Percentiles rank a stretch among this genome's conserved stretches.
Evolutionary conservation across 805 yeast species (phyloP).

Genomic region (Myxozyma neotropica): DNA sequence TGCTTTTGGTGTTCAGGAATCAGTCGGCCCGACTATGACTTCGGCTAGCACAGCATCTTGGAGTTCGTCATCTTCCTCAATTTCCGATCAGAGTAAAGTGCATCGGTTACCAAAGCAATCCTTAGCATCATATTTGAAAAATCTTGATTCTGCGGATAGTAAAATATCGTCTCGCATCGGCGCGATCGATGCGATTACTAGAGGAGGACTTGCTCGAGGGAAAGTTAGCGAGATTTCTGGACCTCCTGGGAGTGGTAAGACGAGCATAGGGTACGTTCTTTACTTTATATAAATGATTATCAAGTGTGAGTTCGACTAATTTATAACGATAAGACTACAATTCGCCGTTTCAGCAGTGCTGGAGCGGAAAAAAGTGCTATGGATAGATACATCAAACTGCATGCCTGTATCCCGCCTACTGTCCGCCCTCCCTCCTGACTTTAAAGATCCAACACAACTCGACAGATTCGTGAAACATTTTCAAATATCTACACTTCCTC

Average conservation of each 20-base stretch:
- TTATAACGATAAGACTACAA: constrained; percentile 11
- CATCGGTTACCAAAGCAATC: constrained; percentile 21
- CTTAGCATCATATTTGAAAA: constrained; percentile 3
- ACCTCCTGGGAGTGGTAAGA: constrained; percentile 33
- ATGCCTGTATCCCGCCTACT: constrained; percentile 10
- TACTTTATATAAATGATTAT: neutral
- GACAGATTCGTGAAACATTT: constrained; percentile 11
- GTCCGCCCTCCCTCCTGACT: neutral
- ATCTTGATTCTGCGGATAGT: constrained; percentile 9
- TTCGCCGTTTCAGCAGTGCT: constrained; percentile 15
- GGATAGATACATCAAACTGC: constrained; percentile 27
- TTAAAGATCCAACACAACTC: neutral
- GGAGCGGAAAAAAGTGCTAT: constrained; percentile 15
- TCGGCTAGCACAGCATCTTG: too few relatives aligned
- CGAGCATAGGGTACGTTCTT: constrained; percentile 26
- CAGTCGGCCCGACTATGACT: too few relatives aligned
- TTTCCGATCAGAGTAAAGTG: neutral
- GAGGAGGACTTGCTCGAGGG: constrained; percentile 29
- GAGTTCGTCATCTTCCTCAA: too few relatives aligned
- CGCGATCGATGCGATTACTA: constrained; percentile 19
- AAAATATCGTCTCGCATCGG: constrained; percentile 18
- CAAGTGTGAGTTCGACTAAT: neutral
- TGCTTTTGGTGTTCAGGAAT: neutral
- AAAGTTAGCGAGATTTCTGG: constrained; percentile 30
- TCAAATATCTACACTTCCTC: constrained; percentile 13